phyloP scores from a whole-genome alignment of 2,329 filamentous ascomycete genomes.

The Aspergillus calidoustus region DNA sequence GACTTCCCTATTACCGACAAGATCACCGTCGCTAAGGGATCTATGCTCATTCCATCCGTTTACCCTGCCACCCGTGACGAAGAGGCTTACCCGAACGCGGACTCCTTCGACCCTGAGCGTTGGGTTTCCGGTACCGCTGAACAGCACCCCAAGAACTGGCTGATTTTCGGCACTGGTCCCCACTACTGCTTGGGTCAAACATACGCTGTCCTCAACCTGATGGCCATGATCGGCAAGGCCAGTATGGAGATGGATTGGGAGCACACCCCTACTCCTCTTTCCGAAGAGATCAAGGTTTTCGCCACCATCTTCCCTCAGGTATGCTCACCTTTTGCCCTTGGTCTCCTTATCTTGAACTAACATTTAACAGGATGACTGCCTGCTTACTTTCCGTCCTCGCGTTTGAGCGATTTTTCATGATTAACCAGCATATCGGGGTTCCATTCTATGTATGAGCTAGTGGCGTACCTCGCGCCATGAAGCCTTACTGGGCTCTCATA shows the following conservation, averaged over 20 bases:
- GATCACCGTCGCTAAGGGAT: slow-evolving; percentile 93
- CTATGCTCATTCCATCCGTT: slow-evolving; percentile 92
- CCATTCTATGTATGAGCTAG: slow-evolving; percentile 5
- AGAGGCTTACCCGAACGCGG: slow-evolving; percentile 88
- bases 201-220: slow-evolving; percentile 88
- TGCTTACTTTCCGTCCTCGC: slow-evolving; percentile 68
- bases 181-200: slow-evolving; percentile 96
- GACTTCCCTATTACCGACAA: slow-evolving; percentile 84
- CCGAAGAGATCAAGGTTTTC: slow-evolving; percentile 97
- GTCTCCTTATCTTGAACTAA: slow-evolving; percentile 28
- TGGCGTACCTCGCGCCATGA: not conserved
- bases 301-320: slow-evolving; percentile 98
- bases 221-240: slow-evolving; percentile 87
- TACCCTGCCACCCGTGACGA: slow-evolving; percentile 91
- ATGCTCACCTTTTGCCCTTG: slow-evolving; percentile 13
- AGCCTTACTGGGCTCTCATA: not conserved
- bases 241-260: slow-evolving; percentile 86
- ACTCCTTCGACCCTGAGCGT: slow-evolving; percentile 85
- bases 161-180: slow-evolving; percentile 93
- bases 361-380: slow-evolving; percentile 74
- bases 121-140: slow-evolving; percentile 92
- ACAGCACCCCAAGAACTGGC: slow-evolving; percentile 90
- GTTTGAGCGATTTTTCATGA: slow-evolving; percentile 31
- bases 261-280: slow-evolving; percentile 79
- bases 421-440: slow-evolving; percentile 4